Evolutionary conservation across 257 asterid species (phyloP).

Genomic region (Verbascum thapsus): DNA sequence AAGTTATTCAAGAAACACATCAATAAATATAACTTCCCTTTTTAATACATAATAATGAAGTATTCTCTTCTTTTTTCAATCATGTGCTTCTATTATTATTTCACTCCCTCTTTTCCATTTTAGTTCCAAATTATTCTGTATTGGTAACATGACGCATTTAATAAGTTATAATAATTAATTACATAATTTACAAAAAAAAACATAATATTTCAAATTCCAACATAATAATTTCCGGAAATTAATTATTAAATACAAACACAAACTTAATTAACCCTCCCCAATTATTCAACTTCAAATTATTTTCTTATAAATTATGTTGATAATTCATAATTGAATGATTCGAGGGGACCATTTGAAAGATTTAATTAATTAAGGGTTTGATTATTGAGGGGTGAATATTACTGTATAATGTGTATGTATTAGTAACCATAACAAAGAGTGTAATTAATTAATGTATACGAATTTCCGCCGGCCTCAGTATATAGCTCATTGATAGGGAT

Average conservation of each 20-base stretch:
- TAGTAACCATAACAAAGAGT: too few relatives aligned
- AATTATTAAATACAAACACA: constrained; percentile 5
- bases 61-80: constrained; percentile 2
- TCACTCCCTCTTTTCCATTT: not conserved
- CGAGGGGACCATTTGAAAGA: constrained; percentile 59
- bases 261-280: constrained; percentile 19
- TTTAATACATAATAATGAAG: not conserved
- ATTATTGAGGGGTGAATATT: too few relatives aligned
- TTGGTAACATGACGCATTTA: constrained; percentile 14
- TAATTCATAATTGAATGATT: constrained; percentile 47
- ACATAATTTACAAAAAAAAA: constrained; percentile 5
- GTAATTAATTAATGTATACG: constrained; percentile 38
- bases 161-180: not conserved
- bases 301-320: too few relatives aligned
- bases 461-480: constrained; percentile 58
- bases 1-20: not conserved
- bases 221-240: constrained; percentile 36
- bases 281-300: constrained; percentile 28
- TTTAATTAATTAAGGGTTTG: constrained; percentile 42
- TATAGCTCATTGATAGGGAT: constrained; percentile 36
- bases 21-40: constrained; percentile 9
- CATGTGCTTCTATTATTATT: constrained; percentile 4
- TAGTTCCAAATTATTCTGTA: constrained; percentile 17
- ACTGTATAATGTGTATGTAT: too few relatives aligned
- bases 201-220: constrained; percentile 28